Percentiles rank a stretch among this genome's conserved stretches.
These are phyloP conservation scores for Fusarium sp. DNA, from an alignment of 2,329 filamentous ascomycete genomes.

Conservation along the genomic window DNA sequence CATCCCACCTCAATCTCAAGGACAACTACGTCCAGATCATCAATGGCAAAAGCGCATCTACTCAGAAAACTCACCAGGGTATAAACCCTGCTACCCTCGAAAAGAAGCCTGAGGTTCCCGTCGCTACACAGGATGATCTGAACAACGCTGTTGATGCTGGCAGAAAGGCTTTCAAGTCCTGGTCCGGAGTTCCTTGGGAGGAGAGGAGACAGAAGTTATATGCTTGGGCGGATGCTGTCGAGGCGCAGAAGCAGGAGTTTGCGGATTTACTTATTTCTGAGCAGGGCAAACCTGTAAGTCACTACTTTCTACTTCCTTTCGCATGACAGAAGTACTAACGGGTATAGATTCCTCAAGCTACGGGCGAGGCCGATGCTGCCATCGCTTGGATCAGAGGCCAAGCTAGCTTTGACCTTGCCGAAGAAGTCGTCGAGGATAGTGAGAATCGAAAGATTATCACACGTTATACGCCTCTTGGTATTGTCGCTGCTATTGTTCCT, in stretches of 20 bases:
- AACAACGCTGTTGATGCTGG: constrained; percentile 43
- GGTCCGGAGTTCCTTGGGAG: constrained; percentile 43
- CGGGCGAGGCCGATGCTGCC: constrained; percentile 40
- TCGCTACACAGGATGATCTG: constrained; percentile 42
- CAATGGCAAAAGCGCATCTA: constrained; percentile 34
- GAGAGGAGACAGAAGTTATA: constrained; percentile 41
- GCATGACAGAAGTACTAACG: rapidly evolving
- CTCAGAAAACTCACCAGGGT: constrained; percentile 33
- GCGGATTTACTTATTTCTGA: constrained; percentile 43
- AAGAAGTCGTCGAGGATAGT: constrained; percentile 56
- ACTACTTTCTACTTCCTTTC: rapidly evolving
- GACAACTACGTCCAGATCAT: constrained; percentile 43
- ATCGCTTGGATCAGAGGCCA: constrained; percentile 48
- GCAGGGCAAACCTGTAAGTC: constrained; percentile 48
- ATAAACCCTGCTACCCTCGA: constrained; percentile 49
- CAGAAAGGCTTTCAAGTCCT: constrained; percentile 43
- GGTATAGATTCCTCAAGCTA: constrained; percentile 37
- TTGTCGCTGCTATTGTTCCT: constrained; percentile 61
- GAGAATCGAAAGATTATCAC: constrained; percentile 47
- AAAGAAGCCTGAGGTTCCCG: constrained; percentile 47
- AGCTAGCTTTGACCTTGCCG: constrained; percentile 45
- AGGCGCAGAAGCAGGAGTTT: constrained; percentile 36
- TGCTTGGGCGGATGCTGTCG: constrained; percentile 45
- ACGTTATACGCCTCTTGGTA: constrained; percentile 56
- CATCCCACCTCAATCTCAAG: constrained; percentile 17